Evolutionary conservation across 2,329 filamentous ascomycete genomes (phyloP).

Genomic region (Basipetospora chlamydospora): DNA sequence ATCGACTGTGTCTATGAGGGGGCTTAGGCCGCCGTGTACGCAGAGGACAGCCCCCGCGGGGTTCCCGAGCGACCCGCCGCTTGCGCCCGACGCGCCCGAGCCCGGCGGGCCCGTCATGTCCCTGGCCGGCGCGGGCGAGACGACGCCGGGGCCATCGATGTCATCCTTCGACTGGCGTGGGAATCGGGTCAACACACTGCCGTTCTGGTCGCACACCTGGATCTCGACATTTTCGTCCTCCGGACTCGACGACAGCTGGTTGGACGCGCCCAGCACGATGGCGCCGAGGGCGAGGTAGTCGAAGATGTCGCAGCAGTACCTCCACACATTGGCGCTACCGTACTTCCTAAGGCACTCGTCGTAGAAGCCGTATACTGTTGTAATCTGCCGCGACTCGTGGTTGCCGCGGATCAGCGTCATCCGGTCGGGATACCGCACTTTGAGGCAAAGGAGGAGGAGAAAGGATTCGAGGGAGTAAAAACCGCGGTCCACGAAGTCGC

Average conservation of each 20-base stretch:
- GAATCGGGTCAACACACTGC: conserved; percentile 63
- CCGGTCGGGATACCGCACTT: conserved; percentile 79
- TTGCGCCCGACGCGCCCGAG: conserved; percentile 60
- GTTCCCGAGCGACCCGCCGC: conserved; percentile 48
- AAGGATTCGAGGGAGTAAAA: conserved; percentile 98
- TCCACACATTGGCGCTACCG: conserved; percentile 98
- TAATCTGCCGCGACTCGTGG: conserved; percentile 94
- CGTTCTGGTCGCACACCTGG: conserved; percentile 77
- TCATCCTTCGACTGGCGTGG: conserved; percentile 31
- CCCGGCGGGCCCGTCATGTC: conserved; percentile 57
- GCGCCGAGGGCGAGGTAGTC: conserved; percentile 94
- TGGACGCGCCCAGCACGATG: conserved; percentile 83
- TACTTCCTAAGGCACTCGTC: conserved; percentile 98
- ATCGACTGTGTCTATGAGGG: conserved; percentile 91
- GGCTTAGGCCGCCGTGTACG: conserved; percentile 82
- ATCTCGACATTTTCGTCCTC: conserved; percentile 70
- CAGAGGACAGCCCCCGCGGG: conserved; percentile 93
- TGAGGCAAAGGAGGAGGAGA: conserved; percentile 89
- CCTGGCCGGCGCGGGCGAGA: too few relatives aligned
- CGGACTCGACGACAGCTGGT: conserved; percentile 34
- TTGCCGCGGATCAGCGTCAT: conserved; percentile 96
- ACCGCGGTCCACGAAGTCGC: conserved; percentile 95
- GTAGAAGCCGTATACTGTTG: conserved; percentile 97
- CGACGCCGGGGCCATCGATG: too few relatives aligned
- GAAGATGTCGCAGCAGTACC: conserved; percentile 98